Percentiles rank a stretch among this genome's conserved stretches.
phyloP scores from a whole-genome alignment of 2,329 filamentous ascomycete species.

The Hymenoscyphus occultus region DNA sequence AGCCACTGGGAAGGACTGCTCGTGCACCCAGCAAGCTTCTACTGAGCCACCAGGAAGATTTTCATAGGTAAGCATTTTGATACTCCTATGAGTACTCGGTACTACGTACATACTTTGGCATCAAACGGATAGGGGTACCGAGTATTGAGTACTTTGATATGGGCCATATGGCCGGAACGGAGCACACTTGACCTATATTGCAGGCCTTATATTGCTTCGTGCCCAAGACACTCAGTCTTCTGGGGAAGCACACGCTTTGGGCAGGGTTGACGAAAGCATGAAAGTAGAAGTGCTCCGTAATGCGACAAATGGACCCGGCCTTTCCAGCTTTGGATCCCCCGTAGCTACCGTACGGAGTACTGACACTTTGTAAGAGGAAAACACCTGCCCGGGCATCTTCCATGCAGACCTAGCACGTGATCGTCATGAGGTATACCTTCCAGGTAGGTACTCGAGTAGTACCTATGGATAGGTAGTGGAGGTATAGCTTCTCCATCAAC shows the following conservation, averaged over 20 bases:
- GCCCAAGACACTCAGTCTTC: not conserved
- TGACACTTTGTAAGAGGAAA: too few species aligned
- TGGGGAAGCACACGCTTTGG: not conserved
- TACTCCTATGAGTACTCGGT: not conserved
- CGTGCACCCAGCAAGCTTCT: slow-evolving; percentile 22
- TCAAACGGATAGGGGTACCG: not conserved
- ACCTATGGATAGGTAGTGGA: too few species aligned
- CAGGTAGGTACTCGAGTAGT: not conserved
- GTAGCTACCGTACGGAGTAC: too few species aligned
- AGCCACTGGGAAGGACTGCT: slow-evolving; percentile 27
- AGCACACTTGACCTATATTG: too few species aligned
- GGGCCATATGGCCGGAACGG: too few species aligned
- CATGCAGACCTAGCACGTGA: not conserved
- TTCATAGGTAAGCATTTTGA: not conserved
- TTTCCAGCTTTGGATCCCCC: not conserved
- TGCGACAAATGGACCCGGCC: not conserved
- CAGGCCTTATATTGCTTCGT: not conserved
- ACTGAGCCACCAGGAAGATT: slow-evolving; percentile 20
- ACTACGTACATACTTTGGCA: not conserved
- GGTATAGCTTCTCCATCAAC: too few species aligned
- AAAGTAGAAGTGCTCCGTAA: not conserved
- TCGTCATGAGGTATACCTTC: not conserved
- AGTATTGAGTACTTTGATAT: too few species aligned
- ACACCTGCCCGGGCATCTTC: not conserved
- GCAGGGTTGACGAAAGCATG: too few species aligned